Evolutionary conservation across 805 yeast species (phyloP).

Genomic region (Blastobotrys terrestris): DNA sequence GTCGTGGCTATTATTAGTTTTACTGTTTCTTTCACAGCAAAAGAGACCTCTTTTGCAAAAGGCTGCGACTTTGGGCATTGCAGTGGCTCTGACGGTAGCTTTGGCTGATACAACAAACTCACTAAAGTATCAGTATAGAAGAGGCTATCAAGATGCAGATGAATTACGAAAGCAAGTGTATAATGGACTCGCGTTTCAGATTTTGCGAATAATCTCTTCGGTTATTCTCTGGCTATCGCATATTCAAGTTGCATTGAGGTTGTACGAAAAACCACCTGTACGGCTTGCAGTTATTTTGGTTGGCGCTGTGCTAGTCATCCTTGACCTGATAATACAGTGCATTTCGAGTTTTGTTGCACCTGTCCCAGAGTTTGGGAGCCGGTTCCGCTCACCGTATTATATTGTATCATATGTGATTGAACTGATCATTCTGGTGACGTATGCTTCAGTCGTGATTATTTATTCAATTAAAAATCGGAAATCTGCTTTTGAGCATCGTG

Average conservation of each 20-base stretch:
- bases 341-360: conserved; percentile 17
- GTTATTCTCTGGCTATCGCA: conserved; percentile 48
- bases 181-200: conserved; percentile 33
- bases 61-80: conserved; percentile 50
- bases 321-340: conserved; percentile 27
- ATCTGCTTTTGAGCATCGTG: conserved; percentile 41
- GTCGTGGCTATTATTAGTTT: conserved; percentile 63
- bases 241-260: conserved; percentile 43
- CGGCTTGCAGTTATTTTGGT: conserved; percentile 27
- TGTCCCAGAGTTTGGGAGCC: conserved; percentile 17
- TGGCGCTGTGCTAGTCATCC: conserved; percentile 31
- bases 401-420: conserved; percentile 29
- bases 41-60: conserved; percentile 54
- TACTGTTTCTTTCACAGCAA: conserved; percentile 49
- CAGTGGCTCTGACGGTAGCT: conserved; percentile 48
- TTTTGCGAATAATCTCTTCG: conserved; percentile 38
- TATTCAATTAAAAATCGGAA: conserved; percentile 36
- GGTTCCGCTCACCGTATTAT: conserved; percentile 30
- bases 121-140: conserved; percentile 44
- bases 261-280: conserved; percentile 21
- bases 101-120: conserved; percentile 41
- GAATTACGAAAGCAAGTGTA: conserved; percentile 37
- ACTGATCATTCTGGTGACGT: conserved; percentile 28
- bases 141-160: conserved; percentile 48
- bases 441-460: conserved; percentile 33